phyloP scores from a whole-genome alignment of 495 filamentous ascomycete species.

The Aspergillus nanangensis region DNA sequence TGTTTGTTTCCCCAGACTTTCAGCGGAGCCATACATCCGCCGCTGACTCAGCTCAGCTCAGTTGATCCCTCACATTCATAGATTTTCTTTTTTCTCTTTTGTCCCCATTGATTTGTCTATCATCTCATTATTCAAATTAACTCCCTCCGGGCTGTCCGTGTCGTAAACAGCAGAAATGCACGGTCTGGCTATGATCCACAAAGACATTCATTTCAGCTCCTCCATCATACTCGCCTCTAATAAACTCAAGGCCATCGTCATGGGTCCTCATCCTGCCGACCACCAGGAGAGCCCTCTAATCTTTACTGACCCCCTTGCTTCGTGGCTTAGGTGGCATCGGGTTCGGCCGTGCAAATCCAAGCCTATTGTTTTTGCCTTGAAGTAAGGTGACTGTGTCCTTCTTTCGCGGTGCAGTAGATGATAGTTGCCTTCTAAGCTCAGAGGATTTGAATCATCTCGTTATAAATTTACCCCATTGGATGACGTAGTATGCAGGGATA shows the following conservation, averaged over 20 bases:
- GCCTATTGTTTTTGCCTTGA: slow-evolving; percentile 46
- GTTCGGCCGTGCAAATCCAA: slow-evolving; percentile 52
- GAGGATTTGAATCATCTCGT: too few relatives aligned
- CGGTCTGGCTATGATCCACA: slow-evolving; percentile 58
- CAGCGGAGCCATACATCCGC: slow-evolving; percentile 4
- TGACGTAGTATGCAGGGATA: too few relatives aligned
- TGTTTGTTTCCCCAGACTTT: slow-evolving; percentile 5
- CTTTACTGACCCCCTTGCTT: slow-evolving; percentile 46
- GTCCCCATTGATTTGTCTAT: too few relatives aligned
- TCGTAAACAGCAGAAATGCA: slow-evolving; percentile 50
- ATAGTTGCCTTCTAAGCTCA: background rate
- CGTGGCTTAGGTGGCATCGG: slow-evolving; percentile 46
- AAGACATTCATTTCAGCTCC: slow-evolving; percentile 55
- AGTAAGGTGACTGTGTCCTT: slow-evolving; percentile 33
- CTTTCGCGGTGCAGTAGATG: background rate
- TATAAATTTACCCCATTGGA: too few relatives aligned
- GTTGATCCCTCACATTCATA: too few relatives aligned
- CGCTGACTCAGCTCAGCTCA: slow-evolving; percentile 12
- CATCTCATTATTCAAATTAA: too few relatives aligned
- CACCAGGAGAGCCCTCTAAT: slow-evolving; percentile 56
- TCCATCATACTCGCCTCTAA: slow-evolving; percentile 50
- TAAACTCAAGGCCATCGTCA: slow-evolving; percentile 55
- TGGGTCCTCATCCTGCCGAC: slow-evolving; percentile 43
- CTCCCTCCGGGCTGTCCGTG: slow-evolving; percentile 50
- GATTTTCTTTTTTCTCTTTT: background rate